Base-by-base conservation (phyloP, 805 yeast genomes). In the Yarrowia phangngaensis region DNA sequence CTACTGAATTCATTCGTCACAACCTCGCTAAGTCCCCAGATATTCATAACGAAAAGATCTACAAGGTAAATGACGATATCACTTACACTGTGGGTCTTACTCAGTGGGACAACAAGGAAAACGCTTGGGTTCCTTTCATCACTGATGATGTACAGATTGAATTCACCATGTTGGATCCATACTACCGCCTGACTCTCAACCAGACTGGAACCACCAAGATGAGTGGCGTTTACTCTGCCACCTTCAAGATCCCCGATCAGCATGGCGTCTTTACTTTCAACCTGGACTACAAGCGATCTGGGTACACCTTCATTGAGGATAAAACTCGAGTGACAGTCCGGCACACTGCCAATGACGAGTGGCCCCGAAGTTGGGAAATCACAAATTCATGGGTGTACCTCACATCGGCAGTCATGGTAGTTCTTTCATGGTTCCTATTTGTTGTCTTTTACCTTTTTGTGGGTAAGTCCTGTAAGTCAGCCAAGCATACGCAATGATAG, bases 291-390 rank as follows among this genome's bases (percentile, higher is more conserved):
- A 76, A 76, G 63, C 79, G 95, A 61, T 70, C 76, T 11, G 97
- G 97, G 5, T 72, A 73, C 58, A 72, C 84, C 17, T 88, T 72
- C 64, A 63, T 90, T 47, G 71, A 71, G 20, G 85, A 82, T 58
- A 73, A 75, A 53, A 73, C 74, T 49, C 79, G 83, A 14, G 86
- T 87, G 48, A 80, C 97, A 2, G 80, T 92, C 36, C 80, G 97
- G 65, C 97, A 92, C 65, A 74, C 85, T 60, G 97, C 97, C 52
- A 90, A 89, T 64, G 95, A 92, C 63, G 98, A 94, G 70, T 92
- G 80, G 70, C 80, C 82, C 53, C 78, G 97, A 66, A 82, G 94
- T 33, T 92, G 92, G 90, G 85, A 84, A 53, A 90, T 92, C 60
- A 73, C 95, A 20, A 89, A 89, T 65, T 77, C 97, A 1, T 87